Base-by-base conservation (phyloP, 352 stramenopile genomes). In the Phytophthora hibernalis region DNA sequence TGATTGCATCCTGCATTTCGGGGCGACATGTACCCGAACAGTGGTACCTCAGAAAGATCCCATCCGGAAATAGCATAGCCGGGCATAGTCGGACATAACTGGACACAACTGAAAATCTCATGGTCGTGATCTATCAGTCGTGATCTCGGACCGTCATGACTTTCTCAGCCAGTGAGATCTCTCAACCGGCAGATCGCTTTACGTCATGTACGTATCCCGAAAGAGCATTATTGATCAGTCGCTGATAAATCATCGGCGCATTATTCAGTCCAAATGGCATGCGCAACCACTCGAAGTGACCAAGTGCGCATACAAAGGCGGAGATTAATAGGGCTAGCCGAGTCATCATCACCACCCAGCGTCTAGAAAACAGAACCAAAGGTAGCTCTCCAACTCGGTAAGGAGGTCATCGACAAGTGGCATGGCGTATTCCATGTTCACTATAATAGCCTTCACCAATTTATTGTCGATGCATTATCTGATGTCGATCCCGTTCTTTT, bases 271-370 rank as follows among this genome's bases (percentile, higher is more conserved):
- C 37, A 21, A 43, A 43, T 21, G 15, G 37, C 37, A 43, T 43
- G 12, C 37, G 15, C 13, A 43, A 9, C 37, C 37, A 43, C 16
- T 43, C 37, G 13, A 43, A 43, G 16, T 21, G 37, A 2, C 37
- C 37, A 1, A 43, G 15, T 21, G 37, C 15, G 37, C 37, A 43
- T 0, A 43, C 37, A n/a, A 43, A 43, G n/a, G 37, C 37, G 5
- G 37, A 21, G 10, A 43, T 43, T 3, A 2, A 7, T 1, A 13
- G 12, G 3, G 37, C 37, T 43, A 13, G 51, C 5, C 13, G 37
- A 48, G 51, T 48, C 51, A 58, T 58, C 51, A 57, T 31, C 26
- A 31, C 21, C 2, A 33, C 50, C 50, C 33, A 57, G 50, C 15
- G 24, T 57, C 50, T 0, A 57, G 33, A 0, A 33, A 48, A 9